A percentile compares a stretch with the other conserved stretches of the same genome.
These are phyloP conservation scores for Hirsutella thompsonii DNA, from an alignment of 2,329 filamentous ascomycete species.

Conservation along the genomic window DNA sequence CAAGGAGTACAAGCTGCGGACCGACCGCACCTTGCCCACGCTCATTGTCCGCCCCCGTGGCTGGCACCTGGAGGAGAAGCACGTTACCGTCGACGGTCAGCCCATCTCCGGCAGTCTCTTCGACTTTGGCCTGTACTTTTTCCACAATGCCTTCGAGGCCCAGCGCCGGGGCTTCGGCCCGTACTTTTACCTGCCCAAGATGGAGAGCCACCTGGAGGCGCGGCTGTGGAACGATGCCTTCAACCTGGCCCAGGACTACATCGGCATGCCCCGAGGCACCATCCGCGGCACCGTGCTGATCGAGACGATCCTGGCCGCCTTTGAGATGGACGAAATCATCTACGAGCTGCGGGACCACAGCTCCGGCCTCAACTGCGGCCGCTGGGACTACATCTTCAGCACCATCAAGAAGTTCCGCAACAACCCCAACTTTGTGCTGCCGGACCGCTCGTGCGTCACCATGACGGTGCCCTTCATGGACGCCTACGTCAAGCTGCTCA, in stretches of 20 bases:
- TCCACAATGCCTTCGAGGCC: conserved; percentile 89
- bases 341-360: conserved; percentile 97
- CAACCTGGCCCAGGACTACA: conserved; percentile 88
- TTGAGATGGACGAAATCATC: conserved; percentile 99
- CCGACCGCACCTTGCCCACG: conserved; percentile 72
- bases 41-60: conserved; percentile 89
- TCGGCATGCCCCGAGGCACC: conserved; percentile 79
- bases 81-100: conserved; percentile 90
- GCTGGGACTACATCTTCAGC: conserved; percentile 99
- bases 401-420: conserved; percentile 99
- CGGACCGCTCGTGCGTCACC: conserved; percentile 80
- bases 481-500: conserved; percentile 86
- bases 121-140: conserved; percentile 98
- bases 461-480: conserved; percentile 99
- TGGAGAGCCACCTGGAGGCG: conserved; percentile 95
- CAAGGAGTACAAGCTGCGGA: conserved; percentile 96
- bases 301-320: conserved; percentile 93
- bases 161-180: conserved; percentile 75
- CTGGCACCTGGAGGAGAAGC: conserved; percentile 98
- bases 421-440: conserved; percentile 84
- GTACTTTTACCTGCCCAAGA: conserved; percentile 97
- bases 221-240: conserved; percentile 97
- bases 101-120: conserved; percentile 86
- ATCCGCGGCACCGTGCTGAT: conserved; percentile 93
- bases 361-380: conserved; percentile 91